Conservation (phyloP, 169 alveolate species). For the Cryptosporidium ubiquitum region DNA sequence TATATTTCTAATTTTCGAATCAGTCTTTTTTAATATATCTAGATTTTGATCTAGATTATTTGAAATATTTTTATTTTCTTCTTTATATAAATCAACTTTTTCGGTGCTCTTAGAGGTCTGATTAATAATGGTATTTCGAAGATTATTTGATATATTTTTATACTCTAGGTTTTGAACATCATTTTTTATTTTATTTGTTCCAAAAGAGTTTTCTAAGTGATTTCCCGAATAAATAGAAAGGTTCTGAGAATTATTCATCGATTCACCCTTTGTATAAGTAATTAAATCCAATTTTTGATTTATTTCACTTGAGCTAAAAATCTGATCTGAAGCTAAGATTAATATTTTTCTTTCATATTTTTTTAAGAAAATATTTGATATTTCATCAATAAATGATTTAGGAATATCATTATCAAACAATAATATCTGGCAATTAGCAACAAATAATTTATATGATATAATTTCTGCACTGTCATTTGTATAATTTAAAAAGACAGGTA, state of each 20-base stretch:
- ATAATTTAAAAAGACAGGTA: slow-evolving; percentile 49
- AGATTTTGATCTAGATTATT: not conserved
- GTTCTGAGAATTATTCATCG: not conserved
- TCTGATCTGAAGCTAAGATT: not conserved
- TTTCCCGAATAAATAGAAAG: not conserved
- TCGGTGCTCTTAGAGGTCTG: not conserved
- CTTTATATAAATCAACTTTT: not conserved
- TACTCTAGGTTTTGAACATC: not conserved
- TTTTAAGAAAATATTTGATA: not conserved
- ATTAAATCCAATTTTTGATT: not conserved
- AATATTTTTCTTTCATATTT: slow-evolving; percentile 1
- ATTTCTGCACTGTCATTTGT: slow-evolving; percentile 32
- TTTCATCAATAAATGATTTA: slow-evolving; percentile 5
- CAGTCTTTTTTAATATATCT: not conserved
- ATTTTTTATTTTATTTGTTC: not conserved
- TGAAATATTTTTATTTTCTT: not conserved
- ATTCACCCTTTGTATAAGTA: not conserved
- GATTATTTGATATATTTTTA: not conserved
- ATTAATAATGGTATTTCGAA: not conserved
- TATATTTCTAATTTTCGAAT: slow-evolving; percentile 31
- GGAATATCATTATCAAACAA: slow-evolving; percentile 29
- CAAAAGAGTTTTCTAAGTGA: not conserved
- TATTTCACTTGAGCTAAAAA: not conserved
- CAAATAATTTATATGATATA: slow-evolving; percentile 29
- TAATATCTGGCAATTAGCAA: slow-evolving; percentile 8